Conservation (phyloP, 768 basidiomycete genomes). For the Amanita rubescens region DNA sequence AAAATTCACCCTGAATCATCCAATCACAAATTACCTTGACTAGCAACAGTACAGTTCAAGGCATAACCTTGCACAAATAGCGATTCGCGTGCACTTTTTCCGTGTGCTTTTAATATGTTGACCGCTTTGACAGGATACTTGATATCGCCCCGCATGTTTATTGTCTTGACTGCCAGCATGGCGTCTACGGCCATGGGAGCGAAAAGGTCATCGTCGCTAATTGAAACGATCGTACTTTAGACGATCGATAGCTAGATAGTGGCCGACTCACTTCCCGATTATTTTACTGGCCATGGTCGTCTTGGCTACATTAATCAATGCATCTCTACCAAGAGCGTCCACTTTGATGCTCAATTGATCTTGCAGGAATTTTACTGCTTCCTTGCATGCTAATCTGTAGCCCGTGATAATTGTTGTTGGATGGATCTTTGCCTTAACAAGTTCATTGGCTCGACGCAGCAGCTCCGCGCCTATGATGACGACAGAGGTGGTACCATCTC, state of each 20-base stretch:
- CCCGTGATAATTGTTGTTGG: slow-evolving; percentile 99
- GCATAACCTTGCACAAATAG: slow-evolving; percentile 95
- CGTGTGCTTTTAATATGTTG: slow-evolving; percentile 96
- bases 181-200: slow-evolving; percentile 99
- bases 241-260: not conserved
- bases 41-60: slow-evolving; percentile 96
- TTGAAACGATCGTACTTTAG: not conserved
- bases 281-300: slow-evolving; percentile 99
- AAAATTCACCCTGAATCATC: not conserved
- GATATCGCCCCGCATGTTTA: slow-evolving; percentile 89
- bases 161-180: slow-evolving; percentile 94
- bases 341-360: slow-evolving; percentile 96
- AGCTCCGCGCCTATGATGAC: slow-evolving; percentile 98
- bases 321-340: slow-evolving; percentile 85
- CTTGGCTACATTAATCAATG: slow-evolving; percentile 92
- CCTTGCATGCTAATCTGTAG: slow-evolving; percentile 92
- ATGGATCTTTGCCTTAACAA: slow-evolving; percentile 97
- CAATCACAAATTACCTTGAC: slow-evolving; percentile 63
- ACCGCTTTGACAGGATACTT: slow-evolving; percentile 99
- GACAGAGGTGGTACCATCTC: slow-evolving; percentile 98
- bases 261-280: slow-evolving; percentile 76
- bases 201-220: slow-evolving; percentile 93
- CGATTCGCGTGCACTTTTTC: slow-evolving; percentile 91
- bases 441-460: slow-evolving; percentile 91
- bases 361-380: slow-evolving; percentile 97